These are phyloP conservation scores for Lunasporangiospora selenospora DNA, from an alignment of 192 early-diverging fungal species.

Conservation along the genomic window DNA sequence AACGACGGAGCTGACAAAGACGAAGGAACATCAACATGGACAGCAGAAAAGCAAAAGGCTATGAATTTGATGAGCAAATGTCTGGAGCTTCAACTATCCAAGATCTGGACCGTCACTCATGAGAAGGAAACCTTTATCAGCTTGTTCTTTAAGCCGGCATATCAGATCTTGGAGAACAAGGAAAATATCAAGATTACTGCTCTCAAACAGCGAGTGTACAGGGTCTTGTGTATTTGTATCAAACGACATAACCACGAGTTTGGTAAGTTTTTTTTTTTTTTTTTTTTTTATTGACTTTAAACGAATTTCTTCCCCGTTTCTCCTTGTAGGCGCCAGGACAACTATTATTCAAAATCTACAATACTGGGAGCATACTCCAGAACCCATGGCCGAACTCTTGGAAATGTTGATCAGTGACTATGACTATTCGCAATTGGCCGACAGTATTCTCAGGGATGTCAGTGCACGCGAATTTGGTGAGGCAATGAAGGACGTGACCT, in stretches of 20 bases:
- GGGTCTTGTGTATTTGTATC: slow-evolving; percentile 77
- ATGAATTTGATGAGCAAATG: slow-evolving; percentile 60
- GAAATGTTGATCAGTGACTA: slow-evolving; percentile 65
- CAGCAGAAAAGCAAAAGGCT: slow-evolving; percentile 59
- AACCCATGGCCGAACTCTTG: slow-evolving; percentile 83
- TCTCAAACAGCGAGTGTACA: slow-evolving; percentile 67
- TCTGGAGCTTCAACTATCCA: slow-evolving; percentile 67
- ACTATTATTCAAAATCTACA: slow-evolving; percentile 84
- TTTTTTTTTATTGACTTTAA: background rate
- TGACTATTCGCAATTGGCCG: slow-evolving; percentile 70
- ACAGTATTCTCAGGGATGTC: slow-evolving; percentile 77
- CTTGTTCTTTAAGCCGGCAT: slow-evolving; percentile 78
- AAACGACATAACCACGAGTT: slow-evolving; percentile 80
- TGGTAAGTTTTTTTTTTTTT: slow-evolving; percentile 49
- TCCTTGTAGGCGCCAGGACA: slow-evolving; percentile 64
- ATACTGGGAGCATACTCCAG: slow-evolving; percentile 85
- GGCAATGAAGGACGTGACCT: slow-evolving; percentile 73
- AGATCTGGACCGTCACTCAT: slow-evolving; percentile 74
- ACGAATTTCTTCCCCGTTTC: background rate
- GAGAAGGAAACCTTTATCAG: slow-evolving; percentile 75
- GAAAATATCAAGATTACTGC: slow-evolving; percentile 66
- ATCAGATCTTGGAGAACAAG: slow-evolving; percentile 83
- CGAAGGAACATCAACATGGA: slow-evolving; percentile 63
- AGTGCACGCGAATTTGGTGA: slow-evolving; percentile 51
- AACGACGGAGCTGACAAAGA: slow-evolving; percentile 14